These are phyloP conservation scores for Kuraishia capsulata DNA, from an alignment of 805 yeast species.

Conservation along the genomic window DNA sequence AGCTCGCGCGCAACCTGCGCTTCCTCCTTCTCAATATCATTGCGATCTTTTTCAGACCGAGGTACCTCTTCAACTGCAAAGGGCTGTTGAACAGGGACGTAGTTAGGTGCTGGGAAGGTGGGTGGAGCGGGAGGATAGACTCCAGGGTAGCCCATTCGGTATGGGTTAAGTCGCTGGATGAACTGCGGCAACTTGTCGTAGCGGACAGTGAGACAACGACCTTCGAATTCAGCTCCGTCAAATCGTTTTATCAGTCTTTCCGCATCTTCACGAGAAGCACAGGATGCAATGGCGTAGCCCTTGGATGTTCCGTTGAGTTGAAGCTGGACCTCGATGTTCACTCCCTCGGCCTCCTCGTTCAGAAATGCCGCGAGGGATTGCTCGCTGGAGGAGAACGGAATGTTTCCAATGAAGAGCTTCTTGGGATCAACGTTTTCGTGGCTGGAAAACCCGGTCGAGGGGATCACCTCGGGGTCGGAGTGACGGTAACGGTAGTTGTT, in stretches of 20 bases:
- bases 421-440: conserved; percentile 29
- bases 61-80: neutral
- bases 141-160: too few species aligned
- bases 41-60: neutral
- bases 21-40: conserved; percentile 9
- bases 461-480: neutral
- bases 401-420: conserved; percentile 45
- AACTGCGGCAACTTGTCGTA: conserved; percentile 44
- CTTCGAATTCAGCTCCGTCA: conserved; percentile 46
- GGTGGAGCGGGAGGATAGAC: conserved; percentile 2
- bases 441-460: conserved; percentile 13
- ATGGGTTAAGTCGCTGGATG: too few species aligned
- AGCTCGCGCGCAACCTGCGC: conserved; percentile 18
- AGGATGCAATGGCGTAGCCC: conserved; percentile 61
- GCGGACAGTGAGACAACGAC: conserved; percentile 51
- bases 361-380: conserved; percentile 21
- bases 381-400: conserved; percentile 38
- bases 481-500: neutral
- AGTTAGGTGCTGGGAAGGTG: neutral
- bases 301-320: conserved; percentile 32
- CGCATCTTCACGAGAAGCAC: conserved; percentile 36
- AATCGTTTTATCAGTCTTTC: conserved; percentile 37
- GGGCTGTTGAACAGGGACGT: neutral
- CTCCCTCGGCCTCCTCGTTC: conserved; percentile 20
- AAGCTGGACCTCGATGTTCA: conserved; percentile 32